Evolutionary conservation across 768 basidiomycete genomes (phyloP).

Genomic region (Tulasnella sp.): DNA sequence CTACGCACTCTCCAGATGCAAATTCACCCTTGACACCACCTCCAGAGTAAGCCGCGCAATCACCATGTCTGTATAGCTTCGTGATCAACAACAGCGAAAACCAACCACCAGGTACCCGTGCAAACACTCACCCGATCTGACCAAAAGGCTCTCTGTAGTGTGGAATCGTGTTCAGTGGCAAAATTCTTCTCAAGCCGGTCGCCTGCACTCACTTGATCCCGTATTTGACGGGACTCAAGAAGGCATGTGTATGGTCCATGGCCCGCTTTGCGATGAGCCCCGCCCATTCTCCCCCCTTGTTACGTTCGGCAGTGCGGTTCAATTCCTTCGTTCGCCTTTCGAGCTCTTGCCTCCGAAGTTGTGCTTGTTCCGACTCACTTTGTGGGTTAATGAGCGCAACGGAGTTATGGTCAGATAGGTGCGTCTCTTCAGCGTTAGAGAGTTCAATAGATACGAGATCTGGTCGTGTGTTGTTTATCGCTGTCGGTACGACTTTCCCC

Average conservation of each 20-base stretch:
- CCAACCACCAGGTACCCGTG: no score
- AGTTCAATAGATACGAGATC: constrained; percentile 16
- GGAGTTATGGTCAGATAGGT: constrained; percentile 18
- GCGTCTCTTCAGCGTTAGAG: constrained; percentile 17
- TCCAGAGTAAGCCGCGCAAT: neutral
- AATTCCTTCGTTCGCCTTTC: constrained; percentile 14
- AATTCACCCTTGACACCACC: neutral
- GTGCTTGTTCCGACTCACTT: neutral
- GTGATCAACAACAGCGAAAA: neutral
- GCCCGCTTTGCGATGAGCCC: constrained; percentile 8
- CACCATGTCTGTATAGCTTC: neutral
- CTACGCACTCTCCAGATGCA: constrained; percentile 1
- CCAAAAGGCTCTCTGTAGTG: constrained; percentile 1
- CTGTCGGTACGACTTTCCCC: neutral
- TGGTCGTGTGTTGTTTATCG: constrained; percentile 15
- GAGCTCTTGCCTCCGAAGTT: neutral
- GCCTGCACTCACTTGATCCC: constrained; percentile 1
- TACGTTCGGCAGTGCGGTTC: neutral
- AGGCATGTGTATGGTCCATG: constrained; percentile 5
- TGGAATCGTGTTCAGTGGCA: neutral
- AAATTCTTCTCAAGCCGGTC: no score
- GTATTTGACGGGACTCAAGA: constrained; percentile 7
- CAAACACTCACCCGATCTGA: neutral
- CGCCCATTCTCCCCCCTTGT: constrained; percentile 16
- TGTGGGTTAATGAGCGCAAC: constrained; percentile 15